Base-by-base conservation (phyloP, 768 basidiomycete genomes). In the Lactarius hengduanensis region DNA sequence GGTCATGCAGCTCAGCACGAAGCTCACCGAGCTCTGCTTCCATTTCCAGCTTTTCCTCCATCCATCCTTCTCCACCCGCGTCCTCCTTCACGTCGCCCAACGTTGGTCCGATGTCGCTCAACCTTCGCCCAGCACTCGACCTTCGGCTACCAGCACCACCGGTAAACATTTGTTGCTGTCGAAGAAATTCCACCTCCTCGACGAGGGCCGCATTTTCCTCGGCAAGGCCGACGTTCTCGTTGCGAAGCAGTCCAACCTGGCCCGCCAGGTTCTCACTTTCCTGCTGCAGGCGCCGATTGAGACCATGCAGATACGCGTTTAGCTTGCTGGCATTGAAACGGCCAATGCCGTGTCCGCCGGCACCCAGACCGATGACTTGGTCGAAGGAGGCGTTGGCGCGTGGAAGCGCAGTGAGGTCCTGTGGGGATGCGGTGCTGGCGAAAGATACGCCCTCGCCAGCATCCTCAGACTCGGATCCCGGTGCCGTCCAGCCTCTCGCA, bases 301-400 rank as follows among this genome's bases (percentile, higher is more conserved):
- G 79, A 11, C 89, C 88, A 76, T 96, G 92, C 72, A 96, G 76
- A 74, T 96, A 96, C 13, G 83, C 81, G 67, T 96, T 96, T 69
- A 96, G 76, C 76, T 94, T 96, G 20, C 83, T 83, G 2, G 90
- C 90, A 74, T 96, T 92, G 77, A 94, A 94, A 34, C 89, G 80
- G 18, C 89, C 88, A 36, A 92, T 84, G 20, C 87, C 89, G 53
- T 85, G 83, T 20, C 83, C 85, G 30, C 83, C 83, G 7, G 83
- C 82, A 10, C 86, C 89, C 57, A 89, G 85, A 16, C 90, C 91
- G 73, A 92, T 86, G 1, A 87, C 84, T 30, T 91, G 91, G 72
- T 95, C 94, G 68, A 95, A 93, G 9, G 92, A 94, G 15, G 92
- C 91, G 72, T 96, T 96, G 63, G 86, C 89, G 10, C 91, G 85